Evolutionary conservation across 208 protist genomes (phyloP).

Genomic region (Strigomonas oncopelti): DNA sequence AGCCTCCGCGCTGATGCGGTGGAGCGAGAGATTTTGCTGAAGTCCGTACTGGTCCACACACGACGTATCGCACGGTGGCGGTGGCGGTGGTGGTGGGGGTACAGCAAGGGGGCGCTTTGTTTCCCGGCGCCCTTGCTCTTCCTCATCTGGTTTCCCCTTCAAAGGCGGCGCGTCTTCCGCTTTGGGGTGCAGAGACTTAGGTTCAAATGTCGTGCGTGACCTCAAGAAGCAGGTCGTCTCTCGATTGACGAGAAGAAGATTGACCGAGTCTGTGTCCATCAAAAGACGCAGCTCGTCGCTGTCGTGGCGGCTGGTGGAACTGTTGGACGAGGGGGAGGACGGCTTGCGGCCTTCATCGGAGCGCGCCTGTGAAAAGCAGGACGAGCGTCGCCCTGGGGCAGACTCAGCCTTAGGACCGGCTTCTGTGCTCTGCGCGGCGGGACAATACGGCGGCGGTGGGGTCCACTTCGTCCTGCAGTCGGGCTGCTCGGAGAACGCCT

Average conservation of each 20-base stretch:
- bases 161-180: background rate
- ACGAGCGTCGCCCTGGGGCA: background rate
- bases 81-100: background rate
- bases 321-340: background rate
- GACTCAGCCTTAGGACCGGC: background rate
- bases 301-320: background rate
- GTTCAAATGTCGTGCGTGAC: background rate
- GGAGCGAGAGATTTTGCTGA: background rate
- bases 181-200: background rate
- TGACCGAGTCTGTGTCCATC: background rate
- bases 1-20: background rate
- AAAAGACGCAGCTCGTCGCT: conserved; percentile 2
- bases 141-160: background rate
- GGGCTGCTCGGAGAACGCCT: background rate
- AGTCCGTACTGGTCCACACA: background rate
- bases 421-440: too few species aligned
- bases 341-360: background rate
- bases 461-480: too few species aligned
- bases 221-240: background rate
- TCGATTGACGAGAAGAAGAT: background rate
- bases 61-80: background rate
- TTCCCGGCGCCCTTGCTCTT: background rate
- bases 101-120: background rate
- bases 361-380: background rate
- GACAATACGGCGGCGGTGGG: too few species aligned